Evolutionary conservation across 169 alveolate genomes (phyloP).

Genomic region (Eimeria mitis): DNA sequence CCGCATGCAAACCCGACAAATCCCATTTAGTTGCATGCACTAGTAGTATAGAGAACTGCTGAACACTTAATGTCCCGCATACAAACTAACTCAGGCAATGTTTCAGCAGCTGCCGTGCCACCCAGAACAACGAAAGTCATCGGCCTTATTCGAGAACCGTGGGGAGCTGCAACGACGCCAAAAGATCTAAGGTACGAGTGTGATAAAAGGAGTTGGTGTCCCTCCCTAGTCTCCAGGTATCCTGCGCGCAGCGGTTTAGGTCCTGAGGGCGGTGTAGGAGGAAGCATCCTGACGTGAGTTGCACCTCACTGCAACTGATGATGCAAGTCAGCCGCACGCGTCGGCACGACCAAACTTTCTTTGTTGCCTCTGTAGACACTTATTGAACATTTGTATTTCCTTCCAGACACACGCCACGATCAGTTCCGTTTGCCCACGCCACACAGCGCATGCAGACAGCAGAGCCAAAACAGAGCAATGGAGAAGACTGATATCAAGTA

Average conservation of each 20-base stretch:
- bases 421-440: neutral
- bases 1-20: no score
- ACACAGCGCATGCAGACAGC: neutral
- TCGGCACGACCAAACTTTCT: no score
- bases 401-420: neutral
- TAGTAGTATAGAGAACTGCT: no score
- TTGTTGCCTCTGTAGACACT: neutral
- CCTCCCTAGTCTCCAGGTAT: neutral
- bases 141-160: neutral
- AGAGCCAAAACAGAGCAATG: neutral
- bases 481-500: neutral
- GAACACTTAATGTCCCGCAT: no score
- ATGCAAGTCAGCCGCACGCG: neutral
- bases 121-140: no score
- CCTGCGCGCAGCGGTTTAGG: neutral
- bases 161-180: neutral
- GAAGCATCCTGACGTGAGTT: no score
- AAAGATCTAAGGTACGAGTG: neutral
- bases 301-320: neutral
- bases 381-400: no score
- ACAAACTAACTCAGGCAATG: no score
- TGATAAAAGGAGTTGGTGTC: neutral
- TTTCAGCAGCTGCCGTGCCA: no score
- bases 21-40: no score
- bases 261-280: no score